Evolutionary conservation across 106 monocot genomes (phyloP).

Genomic region (Phalaenopsis equestris): DNA sequence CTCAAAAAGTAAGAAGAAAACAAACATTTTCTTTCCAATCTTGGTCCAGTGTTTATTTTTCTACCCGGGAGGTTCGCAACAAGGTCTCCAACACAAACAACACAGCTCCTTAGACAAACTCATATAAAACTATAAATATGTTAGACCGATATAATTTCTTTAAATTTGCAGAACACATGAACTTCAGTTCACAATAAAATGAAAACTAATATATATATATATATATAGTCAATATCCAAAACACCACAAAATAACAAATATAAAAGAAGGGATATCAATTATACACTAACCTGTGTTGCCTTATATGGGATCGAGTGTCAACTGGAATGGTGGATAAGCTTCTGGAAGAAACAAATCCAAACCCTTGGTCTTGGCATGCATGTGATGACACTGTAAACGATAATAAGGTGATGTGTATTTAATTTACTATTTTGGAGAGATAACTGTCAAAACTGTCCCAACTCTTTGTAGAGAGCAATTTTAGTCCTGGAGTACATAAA

Average conservation of each 20-base stretch:
- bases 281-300: slow-evolving; percentile 37
- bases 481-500: too few species aligned
- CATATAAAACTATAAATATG: neutral
- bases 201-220: neutral
- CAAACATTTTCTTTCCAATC: neutral
- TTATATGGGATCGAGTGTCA: slow-evolving; percentile 20
- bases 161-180: neutral
- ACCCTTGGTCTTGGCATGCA: slow-evolving; percentile 21
- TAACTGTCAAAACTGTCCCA: too few species aligned
- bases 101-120: neutral
- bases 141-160: neutral
- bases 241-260: neutral
- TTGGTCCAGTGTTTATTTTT: too few species aligned
- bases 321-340: slow-evolving; percentile 29
- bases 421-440: neutral
- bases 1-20: neutral
- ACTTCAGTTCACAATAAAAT: neutral
- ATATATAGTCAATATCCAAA: neutral
- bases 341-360: slow-evolving; percentile 40
- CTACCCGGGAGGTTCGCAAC: too few species aligned
- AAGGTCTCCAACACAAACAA: neutral
- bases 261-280: neutral
- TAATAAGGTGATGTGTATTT: neutral
- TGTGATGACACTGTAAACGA: slow-evolving; percentile 12
- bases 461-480: too few species aligned